Percentiles rank a stretch among this genome's conserved stretches.
Evolutionary conservation across 1,139 yeast genomes (phyloP).

Genomic region (Yamadazyma buinensis): DNA sequence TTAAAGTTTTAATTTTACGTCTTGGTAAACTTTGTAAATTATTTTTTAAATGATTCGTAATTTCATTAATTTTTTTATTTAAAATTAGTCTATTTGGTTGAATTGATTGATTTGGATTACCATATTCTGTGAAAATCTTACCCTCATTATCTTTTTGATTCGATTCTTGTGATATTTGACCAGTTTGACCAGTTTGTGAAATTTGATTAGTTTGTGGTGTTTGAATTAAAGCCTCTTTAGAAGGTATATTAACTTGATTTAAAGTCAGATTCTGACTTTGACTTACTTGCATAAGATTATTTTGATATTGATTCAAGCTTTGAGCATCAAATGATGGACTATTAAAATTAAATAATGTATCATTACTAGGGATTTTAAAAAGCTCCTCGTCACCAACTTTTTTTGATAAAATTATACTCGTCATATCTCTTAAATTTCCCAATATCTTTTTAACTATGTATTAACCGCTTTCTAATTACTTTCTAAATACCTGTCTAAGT

Average conservation of each 20-base stretch:
- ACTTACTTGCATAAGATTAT: not conserved
- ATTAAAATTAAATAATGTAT: slow-evolving; percentile 7
- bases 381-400: slow-evolving; percentile 60
- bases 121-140: slow-evolving; percentile 31
- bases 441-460: not conserved
- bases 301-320: not conserved
- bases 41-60: slow-evolving; percentile 1
- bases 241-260: not conserved
- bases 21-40: slow-evolving; percentile 14
- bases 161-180: too few relatives aligned
- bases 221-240: not conserved
- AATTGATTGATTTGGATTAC: slow-evolving; percentile 33
- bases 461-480: too few relatives aligned
- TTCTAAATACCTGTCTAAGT: too few relatives aligned
- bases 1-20: slow-evolving; percentile 34
- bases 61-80: slow-evolving; percentile 2
- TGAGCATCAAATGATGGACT: slow-evolving; percentile 2
- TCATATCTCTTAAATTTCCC: slow-evolving; percentile 21
- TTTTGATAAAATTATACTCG: slow-evolving; percentile 49
- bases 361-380: slow-evolving; percentile 40
- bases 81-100: slow-evolving; percentile 16
- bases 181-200: not conserved
- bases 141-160: slow-evolving; percentile 2
- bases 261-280: not conserved
- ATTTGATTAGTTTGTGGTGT: not conserved